A percentile compares a stretch with the other conserved stretches of the same genome.
Evolutionary conservation across 192 early-diverging fungal species (phyloP).

Genomic region (Backusella luteola): DNA sequence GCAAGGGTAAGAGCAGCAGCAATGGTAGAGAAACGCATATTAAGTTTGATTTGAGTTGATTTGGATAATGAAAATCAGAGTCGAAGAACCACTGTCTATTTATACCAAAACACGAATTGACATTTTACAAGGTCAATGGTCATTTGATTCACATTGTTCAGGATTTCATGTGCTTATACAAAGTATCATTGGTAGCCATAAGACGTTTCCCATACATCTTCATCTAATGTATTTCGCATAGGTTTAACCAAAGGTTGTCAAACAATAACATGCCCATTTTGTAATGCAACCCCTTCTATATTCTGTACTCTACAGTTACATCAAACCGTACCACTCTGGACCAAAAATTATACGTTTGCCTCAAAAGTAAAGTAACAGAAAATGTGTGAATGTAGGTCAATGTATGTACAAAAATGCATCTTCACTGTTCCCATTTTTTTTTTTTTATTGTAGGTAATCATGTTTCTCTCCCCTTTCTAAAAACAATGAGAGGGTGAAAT

Average conservation of each 20-base stretch:
- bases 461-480: no score
- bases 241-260: background rate
- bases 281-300: background rate
- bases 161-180: background rate
- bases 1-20: background rate
- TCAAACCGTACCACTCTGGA: background rate
- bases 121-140: background rate
- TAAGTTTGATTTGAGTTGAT: background rate
- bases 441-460: background rate
- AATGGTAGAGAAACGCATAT: constrained; percentile 8
- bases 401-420: background rate
- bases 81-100: background rate
- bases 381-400: background rate
- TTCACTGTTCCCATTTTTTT: background rate
- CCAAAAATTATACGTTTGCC: background rate
- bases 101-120: background rate
- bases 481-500: no score
- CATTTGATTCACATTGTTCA: background rate
- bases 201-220: background rate
- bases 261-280: background rate
- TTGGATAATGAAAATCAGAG: background rate
- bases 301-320: background rate
- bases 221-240: background rate
- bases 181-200: background rate
- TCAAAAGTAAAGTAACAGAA: background rate